Percentiles rank a stretch among this genome's conserved stretches.
Conservation (phyloP, 2,329 filamentous ascomycete species). For the Pseudogymnoascus sp. region DNA sequence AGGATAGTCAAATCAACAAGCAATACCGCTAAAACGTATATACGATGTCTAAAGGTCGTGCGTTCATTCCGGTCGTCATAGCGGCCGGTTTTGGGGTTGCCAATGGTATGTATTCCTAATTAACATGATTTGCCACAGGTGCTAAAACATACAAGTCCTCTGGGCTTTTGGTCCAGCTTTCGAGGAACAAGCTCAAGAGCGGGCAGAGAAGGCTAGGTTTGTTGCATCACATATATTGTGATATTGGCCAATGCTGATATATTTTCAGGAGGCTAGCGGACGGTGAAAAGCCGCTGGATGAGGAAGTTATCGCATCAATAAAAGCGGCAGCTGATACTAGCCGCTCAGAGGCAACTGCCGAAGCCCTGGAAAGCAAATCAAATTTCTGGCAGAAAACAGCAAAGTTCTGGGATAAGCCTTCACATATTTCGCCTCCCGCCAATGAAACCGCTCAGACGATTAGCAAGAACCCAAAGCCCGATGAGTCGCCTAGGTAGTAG, state of each 20-base stretch:
- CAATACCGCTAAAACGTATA: background rate
- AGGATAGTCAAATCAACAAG: background rate
- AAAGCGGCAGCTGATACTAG: conserved; percentile 18
- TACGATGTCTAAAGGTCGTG: conserved; percentile 23
- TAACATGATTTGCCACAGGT: background rate
- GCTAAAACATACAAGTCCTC: conserved; percentile 17
- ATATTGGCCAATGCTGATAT: background rate
- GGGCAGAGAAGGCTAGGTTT: conserved; percentile 17
- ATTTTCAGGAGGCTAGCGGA: background rate
- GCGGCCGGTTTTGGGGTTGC: conserved; percentile 23
- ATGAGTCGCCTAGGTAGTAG: background rate
- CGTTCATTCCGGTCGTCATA: conserved; percentile 22
- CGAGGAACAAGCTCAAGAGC: conserved; percentile 21
- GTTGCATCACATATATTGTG: background rate
- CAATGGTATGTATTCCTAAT: conserved; percentile 21
- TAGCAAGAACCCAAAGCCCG: background rate
- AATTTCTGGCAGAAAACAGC: background rate
- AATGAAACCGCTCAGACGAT: background rate
- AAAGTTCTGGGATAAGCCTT: background rate
- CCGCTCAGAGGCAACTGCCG: conserved; percentile 11
- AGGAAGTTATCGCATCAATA: conserved; percentile 12
- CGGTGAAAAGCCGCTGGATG: conserved; percentile 7
- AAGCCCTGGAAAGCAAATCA: background rate
- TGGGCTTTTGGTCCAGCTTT: conserved; percentile 26
- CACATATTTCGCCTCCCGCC: background rate